phyloP scores from a whole-genome alignment of 345 rosid genomes.

The Viola odorata region DNA sequence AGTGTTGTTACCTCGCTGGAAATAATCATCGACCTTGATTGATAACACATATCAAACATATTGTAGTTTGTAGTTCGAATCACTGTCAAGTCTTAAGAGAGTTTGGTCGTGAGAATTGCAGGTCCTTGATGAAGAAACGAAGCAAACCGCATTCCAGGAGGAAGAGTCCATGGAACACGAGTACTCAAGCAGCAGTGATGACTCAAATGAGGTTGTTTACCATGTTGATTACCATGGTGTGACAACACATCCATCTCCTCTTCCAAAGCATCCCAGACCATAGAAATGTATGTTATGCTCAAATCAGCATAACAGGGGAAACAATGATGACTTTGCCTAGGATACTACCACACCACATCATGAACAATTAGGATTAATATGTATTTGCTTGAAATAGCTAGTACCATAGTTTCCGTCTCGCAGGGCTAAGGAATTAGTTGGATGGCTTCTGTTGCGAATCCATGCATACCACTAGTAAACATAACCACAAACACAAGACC shows the following conservation, averaged over 20 bases:
- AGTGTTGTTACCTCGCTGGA: too few species aligned
- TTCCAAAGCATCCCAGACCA: conserved; percentile 55
- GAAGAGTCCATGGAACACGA: not conserved
- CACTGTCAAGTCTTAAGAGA: not conserved
- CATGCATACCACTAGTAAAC: not conserved
- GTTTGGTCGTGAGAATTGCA: conserved; percentile 12
- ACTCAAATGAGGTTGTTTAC: conserved; percentile 26
- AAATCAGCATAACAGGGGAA: not conserved
- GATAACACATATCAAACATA: too few species aligned
- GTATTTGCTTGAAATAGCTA: not conserved
- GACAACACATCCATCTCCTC: conserved; percentile 54
- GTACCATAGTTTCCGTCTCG: not conserved
- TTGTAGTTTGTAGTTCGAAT: not conserved
- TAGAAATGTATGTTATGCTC: conserved; percentile 7
- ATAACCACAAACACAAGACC: too few species aligned
- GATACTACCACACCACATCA: not conserved
- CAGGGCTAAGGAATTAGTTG: not conserved
- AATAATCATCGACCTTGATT: too few species aligned
- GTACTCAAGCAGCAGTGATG: conserved; percentile 10
- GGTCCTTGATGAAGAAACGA: conserved; percentile 22
- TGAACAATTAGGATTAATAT: not conserved
- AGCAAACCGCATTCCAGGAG: not conserved
- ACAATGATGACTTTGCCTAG: too few species aligned
- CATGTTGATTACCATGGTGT: conserved; percentile 55
- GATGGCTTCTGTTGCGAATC: not conserved